A percentile compares a stretch with the other conserved stretches of the same genome.
These are phyloP conservation scores for Dioszegia crocea DNA, from an alignment of 768 basidiomycete species.

Conservation along the genomic window DNA sequence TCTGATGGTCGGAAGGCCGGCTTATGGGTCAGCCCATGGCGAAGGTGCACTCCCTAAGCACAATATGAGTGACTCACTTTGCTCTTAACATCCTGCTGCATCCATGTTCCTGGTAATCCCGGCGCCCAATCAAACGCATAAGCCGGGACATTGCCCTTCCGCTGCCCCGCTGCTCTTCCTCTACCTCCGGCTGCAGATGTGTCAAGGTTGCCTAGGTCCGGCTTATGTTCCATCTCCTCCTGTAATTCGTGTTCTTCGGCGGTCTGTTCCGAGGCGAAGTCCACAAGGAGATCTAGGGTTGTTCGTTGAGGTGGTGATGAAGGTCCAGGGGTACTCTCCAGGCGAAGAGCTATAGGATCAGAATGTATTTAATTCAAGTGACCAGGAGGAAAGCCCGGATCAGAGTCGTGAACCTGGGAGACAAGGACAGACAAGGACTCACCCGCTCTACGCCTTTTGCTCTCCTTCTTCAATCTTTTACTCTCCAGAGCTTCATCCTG, in stretches of 20 bases:
- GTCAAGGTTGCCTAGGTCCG: neutral
- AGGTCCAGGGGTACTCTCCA: neutral
- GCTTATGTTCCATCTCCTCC: slow-evolving; percentile 17
- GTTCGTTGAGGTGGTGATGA: neutral
- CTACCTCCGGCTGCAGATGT: neutral
- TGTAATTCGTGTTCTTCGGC: neutral
- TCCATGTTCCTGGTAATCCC: slow-evolving; percentile 26
- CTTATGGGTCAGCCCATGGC: slow-evolving; percentile 2
- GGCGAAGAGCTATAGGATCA: slow-evolving; percentile 1
- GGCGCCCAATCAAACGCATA: slow-evolving; percentile 33
- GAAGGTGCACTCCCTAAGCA: no score
- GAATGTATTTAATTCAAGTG: neutral
- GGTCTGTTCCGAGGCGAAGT: neutral
- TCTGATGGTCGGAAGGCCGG: neutral
- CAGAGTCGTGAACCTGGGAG: no score
- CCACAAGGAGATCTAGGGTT: slow-evolving; percentile 13
- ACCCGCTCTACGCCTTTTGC: slow-evolving; percentile 13
- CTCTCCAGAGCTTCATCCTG: slow-evolving; percentile 3
- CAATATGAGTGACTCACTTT: neutral
- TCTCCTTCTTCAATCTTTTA: slow-evolving; percentile 11
- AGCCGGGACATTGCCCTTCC: slow-evolving; percentile 6
- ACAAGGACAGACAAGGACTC: no score
- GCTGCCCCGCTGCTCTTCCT: neutral
- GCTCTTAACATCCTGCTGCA: slow-evolving; percentile 4
- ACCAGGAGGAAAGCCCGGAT: no score